phyloP scores from a whole-genome alignment of 2,329 filamentous ascomycete species.

The Trichoderma harzianum region DNA sequence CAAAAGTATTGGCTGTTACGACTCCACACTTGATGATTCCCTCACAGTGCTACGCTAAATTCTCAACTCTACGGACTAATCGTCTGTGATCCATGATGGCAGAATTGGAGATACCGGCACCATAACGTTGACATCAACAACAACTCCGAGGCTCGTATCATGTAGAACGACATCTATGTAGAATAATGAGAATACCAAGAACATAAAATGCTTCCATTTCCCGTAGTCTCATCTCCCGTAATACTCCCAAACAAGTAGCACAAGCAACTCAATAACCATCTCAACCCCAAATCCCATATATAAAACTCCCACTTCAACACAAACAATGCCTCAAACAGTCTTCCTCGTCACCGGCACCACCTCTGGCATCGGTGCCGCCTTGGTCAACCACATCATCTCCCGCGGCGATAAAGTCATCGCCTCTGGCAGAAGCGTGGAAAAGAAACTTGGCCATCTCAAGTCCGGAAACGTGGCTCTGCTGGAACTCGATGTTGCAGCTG shows the following conservation, averaged over 20 bases:
- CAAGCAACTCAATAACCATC: fast-evolving
- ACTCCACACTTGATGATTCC: background rate
- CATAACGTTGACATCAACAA: background rate
- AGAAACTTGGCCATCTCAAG: conserved; percentile 25
- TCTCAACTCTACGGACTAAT: background rate
- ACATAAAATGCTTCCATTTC: background rate
- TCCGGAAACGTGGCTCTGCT: conserved; percentile 27
- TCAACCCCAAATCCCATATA: background rate
- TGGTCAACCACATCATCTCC: conserved; percentile 26
- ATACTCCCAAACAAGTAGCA: background rate
- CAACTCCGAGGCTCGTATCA: background rate
- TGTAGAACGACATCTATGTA: background rate
- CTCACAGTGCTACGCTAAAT: background rate
- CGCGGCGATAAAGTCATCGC: conserved; percentile 33
- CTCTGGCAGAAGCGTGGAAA: conserved; percentile 27
- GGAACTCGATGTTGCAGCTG: conserved; percentile 31
- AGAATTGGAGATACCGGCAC: background rate
- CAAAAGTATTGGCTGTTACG: background rate
- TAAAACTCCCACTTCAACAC: background rate
- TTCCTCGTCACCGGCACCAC: conserved; percentile 36
- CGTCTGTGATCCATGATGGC: background rate
- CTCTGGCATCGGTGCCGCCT: conserved; percentile 31
- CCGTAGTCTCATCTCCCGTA: background rate
- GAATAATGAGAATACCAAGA: background rate
- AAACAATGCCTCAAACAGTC: conserved; percentile 28